Base-by-base conservation (phyloP, 352 stramenopile species). In the Phytopythium mirpurense region DNA sequence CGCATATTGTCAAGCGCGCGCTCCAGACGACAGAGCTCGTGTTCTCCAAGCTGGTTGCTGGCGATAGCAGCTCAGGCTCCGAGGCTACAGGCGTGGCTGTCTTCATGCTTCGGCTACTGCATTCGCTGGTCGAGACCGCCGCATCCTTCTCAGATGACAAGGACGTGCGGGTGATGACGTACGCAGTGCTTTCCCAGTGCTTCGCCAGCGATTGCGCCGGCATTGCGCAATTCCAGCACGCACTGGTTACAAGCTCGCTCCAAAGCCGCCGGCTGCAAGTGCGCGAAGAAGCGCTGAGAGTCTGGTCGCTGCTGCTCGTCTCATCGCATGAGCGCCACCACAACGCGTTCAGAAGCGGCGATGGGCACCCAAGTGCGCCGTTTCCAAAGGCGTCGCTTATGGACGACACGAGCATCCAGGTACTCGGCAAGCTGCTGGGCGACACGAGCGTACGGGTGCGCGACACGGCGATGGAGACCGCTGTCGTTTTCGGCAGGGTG, bases 1-100 rank as follows among this genome's bases (percentile, higher is more conserved):
- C 75, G 7, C 76, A 86, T 51, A 48, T 90, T 11, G 75, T 88
- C 12, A 88, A 90, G 46, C 67, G 78, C 47, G 64, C 77, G 16
- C 52, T 88, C 16, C 75, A 90, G 50, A 84, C 87, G 21, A 72
- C 55, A 1, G 65, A 83, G 2, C 37, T 81, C 31, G 37, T 84
- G 12, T 87, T 86, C 24, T 52, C 67, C 44, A 84, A 86, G 46
- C 27, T 87, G 57, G 43, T 31, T 42, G 57, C 16, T n/a, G 26
- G 11, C 47, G 35, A 8, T 37, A 70, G 10, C 51, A 34, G 15
- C 26, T 1, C 10, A 26, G 41, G 35, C 35, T 42, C 23, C 26
- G 21, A 26, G 24, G 21, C 31, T 19, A 60, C 59, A 19, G 41
- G 55, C 34, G 40, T 48, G 36, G 52, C 56, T 10, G 63, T 48